Conservation (phyloP, 345 rosid genomes). For the Rhodamnia argentea region DNA sequence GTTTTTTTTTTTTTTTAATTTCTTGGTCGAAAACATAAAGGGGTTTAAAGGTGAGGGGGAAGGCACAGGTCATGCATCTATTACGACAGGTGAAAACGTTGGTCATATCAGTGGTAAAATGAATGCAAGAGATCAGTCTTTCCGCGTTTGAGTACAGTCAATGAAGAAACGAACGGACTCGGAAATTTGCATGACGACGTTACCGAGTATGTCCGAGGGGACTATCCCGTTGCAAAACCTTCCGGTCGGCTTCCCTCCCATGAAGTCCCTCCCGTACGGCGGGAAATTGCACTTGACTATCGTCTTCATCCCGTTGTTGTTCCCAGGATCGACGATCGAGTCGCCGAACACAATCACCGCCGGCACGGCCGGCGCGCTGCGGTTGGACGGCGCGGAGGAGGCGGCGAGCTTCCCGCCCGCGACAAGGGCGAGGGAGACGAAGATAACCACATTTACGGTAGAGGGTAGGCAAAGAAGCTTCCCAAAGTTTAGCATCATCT, state of each 20-base stretch:
- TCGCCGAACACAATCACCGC: slow-evolving; percentile 41
- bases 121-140: neutral
- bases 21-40: neutral
- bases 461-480: neutral
- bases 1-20: too few relatives aligned
- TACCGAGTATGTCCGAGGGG: slow-evolving; percentile 15
- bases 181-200: neutral
- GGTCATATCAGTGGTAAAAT: neutral
- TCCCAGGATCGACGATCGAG: slow-evolving; percentile 51
- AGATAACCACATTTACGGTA: neutral
- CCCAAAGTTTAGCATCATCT: neutral
- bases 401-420: neutral
- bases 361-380: neutral
- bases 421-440: neutral
- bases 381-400: neutral
- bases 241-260: slow-evolving; percentile 34
- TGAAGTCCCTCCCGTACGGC: slow-evolving; percentile 47
- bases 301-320: slow-evolving; percentile 33
- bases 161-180: neutral
- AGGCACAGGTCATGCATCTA: neutral
- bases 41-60: neutral
- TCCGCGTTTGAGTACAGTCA: neutral
- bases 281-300: slow-evolving; percentile 30
- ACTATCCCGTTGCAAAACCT: slow-evolving; percentile 43
- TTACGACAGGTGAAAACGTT: neutral